Base-by-base conservation (phyloP, 305 asterid genomes). In the Solanum hybrid region DNA sequence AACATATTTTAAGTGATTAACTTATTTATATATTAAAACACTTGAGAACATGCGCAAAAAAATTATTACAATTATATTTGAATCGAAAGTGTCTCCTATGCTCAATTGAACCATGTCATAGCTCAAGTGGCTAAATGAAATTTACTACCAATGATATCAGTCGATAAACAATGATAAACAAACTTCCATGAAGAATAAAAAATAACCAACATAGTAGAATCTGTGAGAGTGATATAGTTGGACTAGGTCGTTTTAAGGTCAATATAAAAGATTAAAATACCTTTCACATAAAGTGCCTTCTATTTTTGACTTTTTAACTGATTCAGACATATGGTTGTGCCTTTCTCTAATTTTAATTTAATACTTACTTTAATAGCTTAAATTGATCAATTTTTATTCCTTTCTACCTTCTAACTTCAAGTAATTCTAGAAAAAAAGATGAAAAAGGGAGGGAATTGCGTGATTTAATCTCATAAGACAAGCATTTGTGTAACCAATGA, bases 1-100 rank as follows among this genome's bases (percentile, higher is more conserved):
- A 10, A 16, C 2, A 31, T 75, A 16, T 75, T 32, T 75, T 31
- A 75, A 14, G n/a, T 31, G 71, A 60, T 60, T 14, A 31, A 75
- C 24, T 75, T 6, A 16, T 6, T 7, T 75, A 7, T 75, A 16
- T 7, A 75, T 31, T 75, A 7, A 31, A 31, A 2, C 14, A 5
- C 22, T 31, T 75, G 80, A 16, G 24, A 4, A 7, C 5, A 16
- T 17, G 4, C 4, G 2, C 1, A 51, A 51, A 2, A 73, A 29
- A 13, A 3, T 14, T 73, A 3, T 16, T 16, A 7, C 3, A 31
- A 7, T 69, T 69, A 71, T 71, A 0, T 5, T 71, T 71, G 1
- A 5, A 2, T 0, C 1, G 3, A 71, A 71, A 24, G 0, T 71
- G 0, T 40, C 1, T 40, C 3, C 2, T 73, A 0, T 73, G 6